Evolutionary conservation across 208 protist species (phyloP), one percentile per base, ranked within the genome.

Genomic region (Angomonas ambiguus): DNA sequence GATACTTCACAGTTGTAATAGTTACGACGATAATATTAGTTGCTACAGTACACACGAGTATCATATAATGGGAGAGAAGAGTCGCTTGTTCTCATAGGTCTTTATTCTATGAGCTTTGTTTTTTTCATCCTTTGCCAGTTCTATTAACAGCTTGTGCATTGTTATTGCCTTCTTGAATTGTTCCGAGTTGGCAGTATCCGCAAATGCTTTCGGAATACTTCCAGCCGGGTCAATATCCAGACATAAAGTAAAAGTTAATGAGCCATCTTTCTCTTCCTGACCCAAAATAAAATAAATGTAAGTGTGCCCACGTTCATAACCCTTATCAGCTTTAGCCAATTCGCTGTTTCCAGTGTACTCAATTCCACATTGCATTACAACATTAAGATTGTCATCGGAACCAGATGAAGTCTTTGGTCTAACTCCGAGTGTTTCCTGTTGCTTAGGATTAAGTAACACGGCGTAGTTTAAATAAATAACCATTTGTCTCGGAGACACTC

Each of bases 111-210:
- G 38, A 16, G 38, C 38, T 45, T 45, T 45, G 16, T 45, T 45
- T 16, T 45, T 45, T 45, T 45, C 38, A 16, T 45, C 38, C 38
- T 45, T 45, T 8, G 38, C 38, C 11, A 45, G 38, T 16, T 45
- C 16, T 45, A 16, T 16, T n/a, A 45, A n/a, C 16, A 45, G 16
- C 8, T 45, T 45, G 16, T 45, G 38, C 38, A 56, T 56, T 18
- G 49, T 56, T 11, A 56, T 20, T 18, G 49, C 49, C 49, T 56
- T 56, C 49, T 56, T 56, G 24, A 22, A 56, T 24, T 56, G 49
- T 24, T 56, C 49, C n/a, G 13, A 11, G 49, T 56, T 56, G 5
- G 49, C 49, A 24, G 5, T 5, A 27, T 56, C 24, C n/a, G 49
- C 49, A 27, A 56, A 18, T 13, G n/a, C 6, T 27, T 18, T 27